These are phyloP conservation scores for Lathyrus oleraceus DNA, from an alignment of 306 rosid genomes.

Conservation along the genomic window DNA sequence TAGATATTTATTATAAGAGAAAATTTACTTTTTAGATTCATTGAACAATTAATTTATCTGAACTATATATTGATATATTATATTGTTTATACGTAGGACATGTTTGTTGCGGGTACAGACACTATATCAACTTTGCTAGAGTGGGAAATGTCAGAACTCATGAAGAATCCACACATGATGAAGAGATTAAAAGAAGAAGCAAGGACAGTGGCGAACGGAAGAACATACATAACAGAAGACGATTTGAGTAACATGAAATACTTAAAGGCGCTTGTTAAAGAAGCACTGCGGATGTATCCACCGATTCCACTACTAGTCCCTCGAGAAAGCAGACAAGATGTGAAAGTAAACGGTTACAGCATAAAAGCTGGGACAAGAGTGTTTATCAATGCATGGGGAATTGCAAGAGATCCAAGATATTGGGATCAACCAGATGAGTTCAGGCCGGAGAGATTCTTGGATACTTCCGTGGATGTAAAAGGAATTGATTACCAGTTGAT, in stretches of 20 bases:
- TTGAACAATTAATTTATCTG: no score
- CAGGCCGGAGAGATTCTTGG: slow-evolving; percentile 46
- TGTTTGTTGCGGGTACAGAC: slow-evolving; percentile 57
- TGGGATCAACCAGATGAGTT: slow-evolving; percentile 46
- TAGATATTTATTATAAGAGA: no score
- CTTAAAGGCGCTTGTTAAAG: slow-evolving; percentile 43
- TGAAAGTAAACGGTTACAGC: slow-evolving; percentile 8
- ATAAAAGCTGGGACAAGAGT: slow-evolving; percentile 18
- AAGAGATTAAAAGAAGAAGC: slow-evolving; percentile 43
- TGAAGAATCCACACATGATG: slow-evolving; percentile 48
- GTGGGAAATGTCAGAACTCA: slow-evolving; percentile 24
- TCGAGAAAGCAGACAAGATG: slow-evolving; percentile 36
- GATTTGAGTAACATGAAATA: slow-evolving; percentile 45
- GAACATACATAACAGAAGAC: slow-evolving; percentile 34
- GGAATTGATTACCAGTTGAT: slow-evolving; percentile 37
- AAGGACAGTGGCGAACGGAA: slow-evolving; percentile 21
- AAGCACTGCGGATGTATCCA: slow-evolving; percentile 38
- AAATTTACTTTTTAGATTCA: no score
- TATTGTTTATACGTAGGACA: slow-evolving; percentile 21
- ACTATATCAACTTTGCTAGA: slow-evolving; percentile 46
- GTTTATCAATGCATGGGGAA: slow-evolving; percentile 10
- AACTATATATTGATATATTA: not conserved
- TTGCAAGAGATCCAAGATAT: slow-evolving; percentile 33
- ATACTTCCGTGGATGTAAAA: slow-evolving; percentile 34
- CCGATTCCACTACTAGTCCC: slow-evolving; percentile 52